Conservation (phyloP, 164 flowering plant species). For the Stephania cephalantha region DNA sequence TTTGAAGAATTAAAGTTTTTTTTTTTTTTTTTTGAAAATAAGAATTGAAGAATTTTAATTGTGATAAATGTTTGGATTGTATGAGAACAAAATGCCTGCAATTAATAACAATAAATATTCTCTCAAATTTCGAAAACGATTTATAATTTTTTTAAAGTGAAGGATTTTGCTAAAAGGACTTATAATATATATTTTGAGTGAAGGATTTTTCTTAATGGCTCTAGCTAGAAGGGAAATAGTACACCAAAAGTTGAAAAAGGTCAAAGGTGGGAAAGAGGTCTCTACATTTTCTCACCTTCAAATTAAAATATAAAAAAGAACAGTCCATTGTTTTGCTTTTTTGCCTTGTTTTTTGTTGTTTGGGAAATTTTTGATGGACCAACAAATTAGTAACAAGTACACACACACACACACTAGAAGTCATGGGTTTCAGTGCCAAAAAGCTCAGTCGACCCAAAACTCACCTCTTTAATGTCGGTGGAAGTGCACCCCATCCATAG, state of each 20-base stretch:
- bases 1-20: no score
- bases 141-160: no score
- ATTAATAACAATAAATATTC: no score
- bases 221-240: background rate
- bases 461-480: conserved; percentile 66
- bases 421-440: conserved; percentile 58
- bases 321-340: background rate
- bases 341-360: conserved; percentile 1
- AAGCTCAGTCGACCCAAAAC: conserved; percentile 26
- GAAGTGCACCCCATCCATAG: conserved; percentile 89
- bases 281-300: background rate
- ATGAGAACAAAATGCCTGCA: no score
- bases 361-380: conserved; percentile 2
- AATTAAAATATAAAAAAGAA: conserved; percentile 2
- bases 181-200: no score
- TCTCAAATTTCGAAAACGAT: no score
- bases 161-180: no score
- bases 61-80: no score
- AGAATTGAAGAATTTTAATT: no score
- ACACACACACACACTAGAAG: conserved; percentile 6
- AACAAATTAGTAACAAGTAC: background rate
- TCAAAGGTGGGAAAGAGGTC: conserved; percentile 16
- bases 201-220: background rate
- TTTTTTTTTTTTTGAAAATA: no score
- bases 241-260: conserved; percentile 12